Evolutionary conservation across 1,284 basidiomycete species (phyloP).

Genomic region (Trichosporon sp.): DNA sequence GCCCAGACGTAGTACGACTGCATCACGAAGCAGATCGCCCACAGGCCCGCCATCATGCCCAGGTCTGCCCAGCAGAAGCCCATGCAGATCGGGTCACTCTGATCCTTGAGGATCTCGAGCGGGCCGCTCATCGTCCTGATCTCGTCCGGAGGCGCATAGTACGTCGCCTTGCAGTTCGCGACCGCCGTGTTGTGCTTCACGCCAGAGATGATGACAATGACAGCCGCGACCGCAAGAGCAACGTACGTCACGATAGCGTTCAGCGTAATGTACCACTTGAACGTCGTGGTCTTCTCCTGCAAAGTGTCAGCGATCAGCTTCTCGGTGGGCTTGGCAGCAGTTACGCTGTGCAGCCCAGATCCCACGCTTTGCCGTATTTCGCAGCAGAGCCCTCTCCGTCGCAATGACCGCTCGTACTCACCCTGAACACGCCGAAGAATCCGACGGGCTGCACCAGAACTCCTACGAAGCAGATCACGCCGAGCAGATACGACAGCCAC

Average conservation of each 20-base stretch:
- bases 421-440: conserved; percentile 76
- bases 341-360: not conserved
- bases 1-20: conserved; percentile 66
- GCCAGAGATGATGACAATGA: conserved; percentile 77
- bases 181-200: conserved; percentile 71
- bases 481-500: conserved; percentile 73
- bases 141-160: conserved; percentile 42
- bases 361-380: too few relatives aligned
- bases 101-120: conserved; percentile 45
- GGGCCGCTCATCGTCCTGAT: conserved; percentile 48
- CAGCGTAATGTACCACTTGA: conserved; percentile 71
- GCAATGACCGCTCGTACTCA: conserved; percentile 50
- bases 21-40: conserved; percentile 72
- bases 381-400: not conserved
- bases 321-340: too few relatives aligned
- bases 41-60: conserved; percentile 85
- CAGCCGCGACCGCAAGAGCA: conserved; percentile 74
- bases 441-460: conserved; percentile 75
- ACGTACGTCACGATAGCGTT: conserved; percentile 65
- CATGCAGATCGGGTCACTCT: conserved; percentile 72
- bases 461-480: conserved; percentile 70
- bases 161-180: conserved; percentile 66
- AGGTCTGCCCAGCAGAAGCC: conserved; percentile 88
- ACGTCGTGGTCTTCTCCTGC: conserved; percentile 76
- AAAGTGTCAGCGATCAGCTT: conserved; percentile 17